Evolutionary conservation across 352 stramenopile genomes (phyloP), one percentile per base, ranked within the genome.

Genomic region (Globisporangium parvum): DNA sequence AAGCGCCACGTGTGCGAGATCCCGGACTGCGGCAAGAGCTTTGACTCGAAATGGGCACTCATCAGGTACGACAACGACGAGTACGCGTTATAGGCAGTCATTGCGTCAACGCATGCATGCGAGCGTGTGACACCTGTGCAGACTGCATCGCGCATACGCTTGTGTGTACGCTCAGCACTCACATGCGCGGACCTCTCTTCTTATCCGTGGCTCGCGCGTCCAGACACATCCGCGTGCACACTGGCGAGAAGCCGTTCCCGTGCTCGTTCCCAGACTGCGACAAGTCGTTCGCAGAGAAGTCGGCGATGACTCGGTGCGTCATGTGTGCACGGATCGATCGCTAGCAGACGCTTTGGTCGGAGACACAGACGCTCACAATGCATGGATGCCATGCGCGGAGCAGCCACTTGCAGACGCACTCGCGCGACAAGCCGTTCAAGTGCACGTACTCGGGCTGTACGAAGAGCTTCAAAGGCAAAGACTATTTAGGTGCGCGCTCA

Each of bases 261-360:
- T 96, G 86, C 45, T 90, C 80, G 21, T 85, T 84, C 61, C 71
- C 76, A 12, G 77, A 84, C 46, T 96, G 86, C 49, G 82, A 91
- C 65, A 96, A 96, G 57, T 88, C 79, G 1, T 96, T 96, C 62
- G 86, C 84, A 11, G 81, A 93, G 60, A 96, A 96, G 60, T 91
- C 86, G 21, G 78, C 80, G 31, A 93, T 91, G 80, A 93, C 80
- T 11, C 76, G 82, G 77, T 88, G 73, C 28, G 47, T 39, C 39
- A 8, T 44, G 39, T 44, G 39, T n/a, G 3, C 14, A 8, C 20
- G 3, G 12, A 12, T 20, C 39, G 18, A 17, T 18, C 39, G 39
- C 39, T 44, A 8, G 10, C 6, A 35, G 37, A 42, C 37, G 37
- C 37, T 42, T 9, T 14, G 11, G 17, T 14, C 37, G 1, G 39